Base-by-base conservation (phyloP, 2,329 filamentous ascomycete species). In the Madurella fahalii region DNA sequence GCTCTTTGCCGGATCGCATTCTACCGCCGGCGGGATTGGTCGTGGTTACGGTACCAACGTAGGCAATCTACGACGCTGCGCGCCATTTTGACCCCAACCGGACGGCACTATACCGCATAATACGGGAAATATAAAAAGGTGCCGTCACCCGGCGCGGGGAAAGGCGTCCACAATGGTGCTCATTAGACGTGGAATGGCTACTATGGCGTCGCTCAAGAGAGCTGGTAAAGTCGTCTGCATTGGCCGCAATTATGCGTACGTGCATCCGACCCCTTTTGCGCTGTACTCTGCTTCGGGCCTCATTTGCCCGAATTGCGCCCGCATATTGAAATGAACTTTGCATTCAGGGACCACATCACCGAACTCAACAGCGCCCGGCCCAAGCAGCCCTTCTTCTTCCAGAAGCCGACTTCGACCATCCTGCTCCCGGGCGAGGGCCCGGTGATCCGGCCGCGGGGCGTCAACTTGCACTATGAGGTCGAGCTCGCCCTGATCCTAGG, bases 351-450 rank as follows among this genome's bases (percentile, higher is more conserved):
- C 72, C 94, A 99, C 74, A 87, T 97, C 68, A 83, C 87, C 60
- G 94, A 99, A 77, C 82, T 99, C 63, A 91, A 91, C 73, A 96
- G 87, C 72, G 79, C 81, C 57, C 84, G 85, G 61, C 94, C 94
- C 48, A 95, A 94, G 72, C 91, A 96, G 73, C 94, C 94, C 25
- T 97, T 99, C 77, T 99, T 96, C 85, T 99, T 99, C 81, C 83
- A 97, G 64, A 99, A 99, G 80, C 94, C 94, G 1, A 76, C 92
- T 0, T 90, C 88, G 40, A 89, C 91, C 3, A 89, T 99, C 64
- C 81, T 97, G 4, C 79, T 88, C 18, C 90, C 90, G 0, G 82
- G 83, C 30, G 81, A 84, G 53, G 92, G 92, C 1, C 86, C 92
- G 2, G 84, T 96, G 46, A 80, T 96, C 63, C 83, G 87, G 43